phyloP scores from a whole-genome alignment of 139 green algal species.

The Microglena sp. region DNA sequence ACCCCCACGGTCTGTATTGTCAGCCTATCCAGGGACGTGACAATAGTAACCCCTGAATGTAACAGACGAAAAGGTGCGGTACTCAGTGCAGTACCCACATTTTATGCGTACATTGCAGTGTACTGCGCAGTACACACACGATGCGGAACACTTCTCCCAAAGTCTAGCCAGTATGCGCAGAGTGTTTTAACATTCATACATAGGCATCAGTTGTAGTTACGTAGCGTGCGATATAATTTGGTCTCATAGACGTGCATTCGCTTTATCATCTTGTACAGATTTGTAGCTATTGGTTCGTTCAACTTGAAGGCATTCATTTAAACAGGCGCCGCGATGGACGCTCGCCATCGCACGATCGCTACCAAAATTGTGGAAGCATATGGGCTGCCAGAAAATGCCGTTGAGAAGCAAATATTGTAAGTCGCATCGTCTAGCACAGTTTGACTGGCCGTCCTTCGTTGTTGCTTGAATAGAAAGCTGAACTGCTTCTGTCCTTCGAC shows the following conservation, averaged over 20 bases:
- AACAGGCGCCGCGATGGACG: too few species aligned
- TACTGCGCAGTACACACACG: not conserved
- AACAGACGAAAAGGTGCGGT: too few species aligned
- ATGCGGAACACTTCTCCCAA: too few species aligned
- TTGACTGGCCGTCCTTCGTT: too few species aligned
- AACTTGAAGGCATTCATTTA: not conserved
- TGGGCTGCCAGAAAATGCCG: slow-evolving; percentile 29
- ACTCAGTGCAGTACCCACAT: not conserved
- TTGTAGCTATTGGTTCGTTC: not conserved
- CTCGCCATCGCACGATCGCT: not conserved
- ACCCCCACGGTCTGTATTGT: too few species aligned
- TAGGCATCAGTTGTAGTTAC: slow-evolving; percentile 33
- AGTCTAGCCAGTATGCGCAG: not conserved
- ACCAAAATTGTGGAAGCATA: slow-evolving; percentile 36
- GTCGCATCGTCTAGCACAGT: too few species aligned
- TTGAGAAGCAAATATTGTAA: slow-evolving; percentile 46
- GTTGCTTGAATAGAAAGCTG: not conserved
- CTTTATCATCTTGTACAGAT: not conserved
- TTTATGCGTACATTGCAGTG: not conserved
- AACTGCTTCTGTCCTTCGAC: not conserved
- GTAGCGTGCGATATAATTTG: slow-evolving; percentile 21
- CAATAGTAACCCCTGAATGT: too few species aligned
- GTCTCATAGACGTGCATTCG: not conserved
- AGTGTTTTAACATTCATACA: not conserved
- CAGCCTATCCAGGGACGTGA: too few species aligned